These are phyloP conservation scores for Aspergillus novofumigatus DNA, from an alignment of 2,329 filamentous ascomycete species.

Conservation along the genomic window DNA sequence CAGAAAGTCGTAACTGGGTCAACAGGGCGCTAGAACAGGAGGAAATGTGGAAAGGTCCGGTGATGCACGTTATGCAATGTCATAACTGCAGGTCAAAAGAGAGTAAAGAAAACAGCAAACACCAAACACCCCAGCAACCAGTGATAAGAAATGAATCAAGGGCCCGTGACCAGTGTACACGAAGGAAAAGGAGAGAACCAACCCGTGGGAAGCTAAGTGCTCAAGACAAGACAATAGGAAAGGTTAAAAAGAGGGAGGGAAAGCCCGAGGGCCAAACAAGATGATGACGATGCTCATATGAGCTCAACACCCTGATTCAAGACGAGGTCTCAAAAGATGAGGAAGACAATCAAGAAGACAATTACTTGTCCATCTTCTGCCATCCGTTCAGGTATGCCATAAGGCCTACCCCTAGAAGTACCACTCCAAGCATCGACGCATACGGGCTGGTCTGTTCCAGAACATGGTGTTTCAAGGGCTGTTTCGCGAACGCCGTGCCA, in stretches of 20 bases:
- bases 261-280: neutral
- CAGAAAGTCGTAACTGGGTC: constrained; percentile 27
- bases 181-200: neutral
- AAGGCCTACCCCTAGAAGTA: constrained; percentile 73
- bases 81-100: neutral
- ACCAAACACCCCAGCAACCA: neutral
- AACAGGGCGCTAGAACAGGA: constrained; percentile 8
- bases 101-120: neutral
- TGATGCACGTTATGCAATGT: neutral
- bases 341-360: constrained; percentile 10
- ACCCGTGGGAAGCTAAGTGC: neutral
- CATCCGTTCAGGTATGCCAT: constrained; percentile 86
- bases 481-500: constrained; percentile 41
- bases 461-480: constrained; percentile 30
- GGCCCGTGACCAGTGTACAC: neutral
- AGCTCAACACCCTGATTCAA: constrained; percentile 25
- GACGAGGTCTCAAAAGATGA: constrained; percentile 7
- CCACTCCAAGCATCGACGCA: constrained; percentile 76
- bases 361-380: constrained; percentile 56
- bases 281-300: neutral
- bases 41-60: neutral
- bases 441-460: constrained; percentile 64
- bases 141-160: neutral
- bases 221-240: constrained; percentile 1
- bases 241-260: constrained; percentile 14